Evolutionary conservation across 495 filamentous ascomycete species (phyloP).

Genomic region (Penicillium daleae): DNA sequence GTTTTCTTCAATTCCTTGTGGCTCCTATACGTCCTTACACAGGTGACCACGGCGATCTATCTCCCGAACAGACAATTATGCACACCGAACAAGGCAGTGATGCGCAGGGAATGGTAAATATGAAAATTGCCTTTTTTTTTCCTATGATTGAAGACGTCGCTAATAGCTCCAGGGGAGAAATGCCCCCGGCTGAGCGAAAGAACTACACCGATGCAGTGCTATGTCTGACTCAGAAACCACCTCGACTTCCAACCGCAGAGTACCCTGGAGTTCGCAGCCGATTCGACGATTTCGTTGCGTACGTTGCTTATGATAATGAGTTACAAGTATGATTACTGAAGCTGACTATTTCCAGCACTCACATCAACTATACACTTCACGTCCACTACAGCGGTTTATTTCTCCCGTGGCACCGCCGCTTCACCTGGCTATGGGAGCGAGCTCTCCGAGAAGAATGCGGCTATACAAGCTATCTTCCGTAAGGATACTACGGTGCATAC

Average conservation of each 20-base stretch:
- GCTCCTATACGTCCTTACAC: not conserved
- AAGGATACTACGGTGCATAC: not conserved
- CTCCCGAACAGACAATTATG: not conserved
- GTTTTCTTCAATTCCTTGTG: not conserved
- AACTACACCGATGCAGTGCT: constrained; percentile 53
- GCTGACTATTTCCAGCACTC: constrained; percentile 38
- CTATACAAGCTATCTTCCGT: constrained; percentile 58
- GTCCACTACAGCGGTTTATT: constrained; percentile 50
- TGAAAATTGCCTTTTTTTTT: not conserved
- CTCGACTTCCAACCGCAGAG: constrained; percentile 41
- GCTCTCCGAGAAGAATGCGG: constrained; percentile 72
- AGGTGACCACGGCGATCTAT: not conserved
- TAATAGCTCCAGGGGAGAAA: constrained; percentile 41
- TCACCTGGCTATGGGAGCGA: constrained; percentile 61
- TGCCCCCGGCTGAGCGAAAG: constrained; percentile 35
- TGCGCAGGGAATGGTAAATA: constrained; percentile 10
- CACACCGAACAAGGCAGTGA: not conserved
- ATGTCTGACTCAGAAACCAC: constrained; percentile 50
- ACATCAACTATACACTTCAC: constrained; percentile 53
- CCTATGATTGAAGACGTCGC: not conserved
- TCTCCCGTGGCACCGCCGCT: constrained; percentile 70
- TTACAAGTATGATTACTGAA: too few species aligned
- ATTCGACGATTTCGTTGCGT: constrained; percentile 61
- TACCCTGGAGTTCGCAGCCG: constrained; percentile 56
- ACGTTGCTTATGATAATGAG: too few species aligned